phyloP scores from a whole-genome alignment of 345 rosid species.

The Carallia brachiata region DNA sequence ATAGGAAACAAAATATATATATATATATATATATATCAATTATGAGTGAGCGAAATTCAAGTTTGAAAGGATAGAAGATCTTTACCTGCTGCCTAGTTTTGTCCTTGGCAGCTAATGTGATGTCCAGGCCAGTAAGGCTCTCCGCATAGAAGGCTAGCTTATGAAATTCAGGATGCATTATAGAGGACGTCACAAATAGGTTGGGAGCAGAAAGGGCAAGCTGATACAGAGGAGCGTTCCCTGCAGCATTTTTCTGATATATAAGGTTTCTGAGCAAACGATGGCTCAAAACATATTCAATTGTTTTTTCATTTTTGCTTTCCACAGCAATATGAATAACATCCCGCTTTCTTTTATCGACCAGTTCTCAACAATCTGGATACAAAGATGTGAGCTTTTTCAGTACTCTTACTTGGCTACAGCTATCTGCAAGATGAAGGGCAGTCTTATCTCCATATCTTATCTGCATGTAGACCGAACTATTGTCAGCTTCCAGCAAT shows the following conservation, averaged over 20 bases:
- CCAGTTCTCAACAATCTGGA: slow-evolving; percentile 19
- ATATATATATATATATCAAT: background rate
- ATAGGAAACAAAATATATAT: background rate
- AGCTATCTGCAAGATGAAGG: slow-evolving; percentile 9
- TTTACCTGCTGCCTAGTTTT: background rate
- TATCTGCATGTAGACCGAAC: background rate
- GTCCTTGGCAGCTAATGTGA: background rate
- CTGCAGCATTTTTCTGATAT: slow-evolving; percentile 1
- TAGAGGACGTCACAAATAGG: background rate
- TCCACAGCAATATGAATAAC: slow-evolving; percentile 15
- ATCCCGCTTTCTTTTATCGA: slow-evolving; percentile 8
- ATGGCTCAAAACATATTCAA: background rate
- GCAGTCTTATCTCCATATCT: slow-evolving; percentile 4
- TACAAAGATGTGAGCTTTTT: background rate
- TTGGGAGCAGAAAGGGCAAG: background rate
- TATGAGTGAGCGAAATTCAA: background rate
- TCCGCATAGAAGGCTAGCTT: background rate
- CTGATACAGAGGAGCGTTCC: slow-evolving; percentile 11
- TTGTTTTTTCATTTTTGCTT: background rate
- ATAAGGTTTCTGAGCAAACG: slow-evolving; percentile 6
- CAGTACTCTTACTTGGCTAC: background rate
- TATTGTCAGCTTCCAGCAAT: slow-evolving; percentile 1
- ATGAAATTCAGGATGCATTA: background rate
- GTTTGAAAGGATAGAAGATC: background rate
- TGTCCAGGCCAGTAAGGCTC: background rate